phyloP scores from a whole-genome alignment of 2,329 filamentous ascomycete genomes.

The Aspergillus quadrilineatus region DNA sequence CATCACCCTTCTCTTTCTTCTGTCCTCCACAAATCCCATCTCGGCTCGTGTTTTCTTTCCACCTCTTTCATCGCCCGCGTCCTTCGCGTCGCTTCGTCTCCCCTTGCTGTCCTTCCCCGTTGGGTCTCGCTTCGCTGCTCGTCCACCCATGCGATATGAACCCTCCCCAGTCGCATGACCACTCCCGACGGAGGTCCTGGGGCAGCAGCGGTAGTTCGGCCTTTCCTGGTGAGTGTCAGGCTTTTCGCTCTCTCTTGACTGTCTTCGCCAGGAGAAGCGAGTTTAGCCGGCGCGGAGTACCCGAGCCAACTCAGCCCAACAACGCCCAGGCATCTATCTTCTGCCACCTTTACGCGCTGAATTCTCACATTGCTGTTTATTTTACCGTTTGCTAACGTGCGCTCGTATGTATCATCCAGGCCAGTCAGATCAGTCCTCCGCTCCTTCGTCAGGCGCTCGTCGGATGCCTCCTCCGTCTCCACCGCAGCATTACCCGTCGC shows the following conservation, averaged over 20 bases:
- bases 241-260: constrained; percentile 9
- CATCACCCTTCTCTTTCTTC: neutral
- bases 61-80: constrained; percentile 6
- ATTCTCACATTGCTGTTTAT: neutral
- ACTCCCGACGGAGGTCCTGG: constrained; percentile 35
- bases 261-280: constrained; percentile 9
- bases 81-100: constrained; percentile 10
- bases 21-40: neutral
- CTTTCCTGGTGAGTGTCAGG: constrained; percentile 38
- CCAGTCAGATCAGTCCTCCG: constrained; percentile 33
- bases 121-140: constrained; percentile 5
- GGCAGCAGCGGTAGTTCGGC: constrained; percentile 39
- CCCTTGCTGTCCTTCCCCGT: constrained; percentile 3
- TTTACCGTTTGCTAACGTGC: constrained; percentile 13
- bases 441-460: constrained; percentile 38
- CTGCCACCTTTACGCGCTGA: neutral
- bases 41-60: constrained; percentile 6
- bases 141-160: constrained; percentile 36
- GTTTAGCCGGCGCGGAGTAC: constrained; percentile 6
- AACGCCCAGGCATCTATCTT: constrained; percentile 2
- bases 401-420: constrained; percentile 18
- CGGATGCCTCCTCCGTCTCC: constrained; percentile 55
- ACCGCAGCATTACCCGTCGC: constrained; percentile 48
- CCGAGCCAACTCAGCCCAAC: constrained; percentile 2
- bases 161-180: constrained; percentile 34